Conservation (phyloP, 1,139 yeast species). For the Suzukiozyma palmioleophila region DNA sequence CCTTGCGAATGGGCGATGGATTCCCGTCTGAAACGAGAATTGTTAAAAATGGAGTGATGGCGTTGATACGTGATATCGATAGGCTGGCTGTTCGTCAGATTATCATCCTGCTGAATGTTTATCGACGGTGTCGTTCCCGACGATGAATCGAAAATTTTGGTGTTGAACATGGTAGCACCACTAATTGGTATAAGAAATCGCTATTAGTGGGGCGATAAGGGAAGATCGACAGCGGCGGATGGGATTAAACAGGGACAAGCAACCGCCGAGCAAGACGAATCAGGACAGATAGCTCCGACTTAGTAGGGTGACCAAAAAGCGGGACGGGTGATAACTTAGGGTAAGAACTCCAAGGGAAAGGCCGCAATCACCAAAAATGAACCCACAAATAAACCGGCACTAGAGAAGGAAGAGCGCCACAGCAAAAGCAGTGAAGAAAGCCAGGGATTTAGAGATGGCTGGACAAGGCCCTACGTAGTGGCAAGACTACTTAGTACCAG, state of each 20-base stretch:
- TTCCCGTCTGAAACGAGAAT: constrained; percentile 61
- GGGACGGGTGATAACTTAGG: no score
- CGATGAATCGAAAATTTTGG: constrained; percentile 27
- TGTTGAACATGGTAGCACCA: constrained; percentile 24
- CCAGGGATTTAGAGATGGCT: no score
- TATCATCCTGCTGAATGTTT: constrained; percentile 13
- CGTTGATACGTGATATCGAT: constrained; percentile 46
- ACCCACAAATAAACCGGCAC: no score
- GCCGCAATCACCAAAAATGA: no score
- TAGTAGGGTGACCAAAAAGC: no score
- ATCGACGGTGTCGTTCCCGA: constrained; percentile 15
- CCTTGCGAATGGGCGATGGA: constrained; percentile 95
- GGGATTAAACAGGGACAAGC: no score
- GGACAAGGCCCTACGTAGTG: not conserved
- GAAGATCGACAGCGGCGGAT: not conserved
- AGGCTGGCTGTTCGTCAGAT: constrained; percentile 33
- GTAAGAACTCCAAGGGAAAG: no score
- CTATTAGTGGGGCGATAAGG: not conserved
- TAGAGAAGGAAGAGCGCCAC: no score
- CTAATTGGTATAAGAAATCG: not conserved
- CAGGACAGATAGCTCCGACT: no score
- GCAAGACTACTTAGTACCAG: not conserved
- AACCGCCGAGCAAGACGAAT: no score
- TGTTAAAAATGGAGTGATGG: constrained; percentile 37
- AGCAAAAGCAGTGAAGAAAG: no score